Base-by-base conservation (phyloP, 441 rosid species). In the Dalechampia spathulata region DNA sequence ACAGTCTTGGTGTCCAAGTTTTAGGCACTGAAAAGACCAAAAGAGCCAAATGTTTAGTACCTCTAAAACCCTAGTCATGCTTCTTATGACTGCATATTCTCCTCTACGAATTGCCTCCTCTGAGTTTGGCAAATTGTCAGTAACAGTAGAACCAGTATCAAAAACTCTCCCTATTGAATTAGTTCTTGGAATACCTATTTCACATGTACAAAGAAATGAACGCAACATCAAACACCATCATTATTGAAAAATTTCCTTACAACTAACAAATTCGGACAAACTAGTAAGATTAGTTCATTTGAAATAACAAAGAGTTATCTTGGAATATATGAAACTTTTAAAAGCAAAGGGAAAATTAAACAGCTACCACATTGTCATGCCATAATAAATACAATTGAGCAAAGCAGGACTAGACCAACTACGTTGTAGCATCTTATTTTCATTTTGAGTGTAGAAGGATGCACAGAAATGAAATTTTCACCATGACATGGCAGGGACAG, bases 61-160 rank as follows among this genome's bases (percentile, higher is more conserved):
- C 96, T 94, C 99, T 61, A 94, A 71, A 64, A 90, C 99, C 72
- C 98, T 85, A 34, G 81, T 84, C 75, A 94, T 75, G 78, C 96
- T 94, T 83, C 99, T 83, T 75, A 94, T 81, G 65, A 83, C 88
- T 32, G 85, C 76, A 77, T 90, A 94, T 77, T 90, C 98, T 68
- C 98, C 99, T 79, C 96, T 76, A 56, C 81, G 96, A 72, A 85
- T 73, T 63, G 98, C 98, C 72, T 83, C 96, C 74, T 94, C 96
- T 26, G 98, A 83, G 76, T 82, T 81, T 60, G 83, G 99, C 49
- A 86, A 66, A 66, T 77, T 77, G 58, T 84, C 92, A 19, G 82
- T 56, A 15, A 78, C 77, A 73, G 68, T 64, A 63, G 86, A 76
- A 50, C 83, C 90, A 61, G 73, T 57, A 60, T 84, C 87, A 59